Percentiles rank a stretch among this genome's conserved stretches.
phyloP scores from a whole-genome alignment of 1,139 yeast species.

The Nakaseomyces sp. region DNA sequence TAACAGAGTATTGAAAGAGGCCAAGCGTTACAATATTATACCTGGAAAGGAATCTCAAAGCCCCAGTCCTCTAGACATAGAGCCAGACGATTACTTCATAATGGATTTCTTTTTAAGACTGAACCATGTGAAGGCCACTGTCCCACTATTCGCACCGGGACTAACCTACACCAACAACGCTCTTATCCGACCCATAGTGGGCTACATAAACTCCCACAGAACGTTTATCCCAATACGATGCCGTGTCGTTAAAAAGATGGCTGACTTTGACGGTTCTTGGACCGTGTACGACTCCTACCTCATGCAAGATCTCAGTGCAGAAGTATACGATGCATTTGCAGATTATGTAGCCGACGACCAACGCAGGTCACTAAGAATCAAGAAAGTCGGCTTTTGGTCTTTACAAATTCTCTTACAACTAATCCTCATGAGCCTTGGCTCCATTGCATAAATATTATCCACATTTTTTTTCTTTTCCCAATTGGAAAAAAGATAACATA shows the following conservation, averaged over 20 bases:
- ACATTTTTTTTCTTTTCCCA: no score
- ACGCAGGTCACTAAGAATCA: constrained; percentile 58
- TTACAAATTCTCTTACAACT: constrained; percentile 75
- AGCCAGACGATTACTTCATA: constrained; percentile 49
- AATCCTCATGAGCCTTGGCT: constrained; percentile 71
- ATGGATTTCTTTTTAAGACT: constrained; percentile 71
- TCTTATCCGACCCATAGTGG: constrained; percentile 86
- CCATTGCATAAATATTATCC: constrained; percentile 41
- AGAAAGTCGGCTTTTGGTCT: constrained; percentile 90
- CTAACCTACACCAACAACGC: constrained; percentile 86
- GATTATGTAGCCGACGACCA: constrained; percentile 84
- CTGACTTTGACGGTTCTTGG: constrained; percentile 94
- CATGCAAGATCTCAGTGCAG: constrained; percentile 86
- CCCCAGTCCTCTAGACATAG: constrained; percentile 24
- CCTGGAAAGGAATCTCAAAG: constrained; percentile 11
- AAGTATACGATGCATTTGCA: constrained; percentile 85
- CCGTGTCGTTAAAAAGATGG: constrained; percentile 66
- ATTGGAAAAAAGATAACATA: no score
- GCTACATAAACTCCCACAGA: constrained; percentile 81
- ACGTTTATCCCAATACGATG: constrained; percentile 85
- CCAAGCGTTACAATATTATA: constrained; percentile 18
- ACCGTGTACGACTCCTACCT: constrained; percentile 83
- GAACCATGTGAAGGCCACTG: constrained; percentile 78
- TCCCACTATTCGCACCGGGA: constrained; percentile 79
- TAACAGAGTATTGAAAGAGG: constrained; percentile 21